phyloP scores from a whole-genome alignment of 257 asterid genomes.

The Oldenlandia corymbosa region DNA sequence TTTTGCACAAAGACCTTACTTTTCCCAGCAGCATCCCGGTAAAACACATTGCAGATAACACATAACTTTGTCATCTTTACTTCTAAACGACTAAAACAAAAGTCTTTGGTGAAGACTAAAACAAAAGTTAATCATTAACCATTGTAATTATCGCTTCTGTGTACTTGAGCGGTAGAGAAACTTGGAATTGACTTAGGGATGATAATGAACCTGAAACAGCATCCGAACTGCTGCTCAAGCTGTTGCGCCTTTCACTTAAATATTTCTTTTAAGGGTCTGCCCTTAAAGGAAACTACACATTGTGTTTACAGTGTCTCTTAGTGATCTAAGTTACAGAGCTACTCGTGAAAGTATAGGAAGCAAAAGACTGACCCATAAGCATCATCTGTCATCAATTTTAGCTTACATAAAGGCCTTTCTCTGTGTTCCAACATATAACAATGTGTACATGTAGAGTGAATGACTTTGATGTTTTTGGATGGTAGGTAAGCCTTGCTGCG shows the following conservation, averaged over 20 bases:
- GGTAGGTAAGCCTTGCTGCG: slow-evolving; percentile 69
- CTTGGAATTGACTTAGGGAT: neutral
- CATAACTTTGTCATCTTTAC: no score
- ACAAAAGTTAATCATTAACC: no score
- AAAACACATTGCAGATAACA: slow-evolving; percentile 9
- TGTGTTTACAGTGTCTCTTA: neutral
- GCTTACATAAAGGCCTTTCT: neutral
- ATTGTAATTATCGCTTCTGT: no score
- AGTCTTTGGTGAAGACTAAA: no score
- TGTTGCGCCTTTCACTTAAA: no score
- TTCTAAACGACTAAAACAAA: neutral
- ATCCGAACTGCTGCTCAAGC: neutral
- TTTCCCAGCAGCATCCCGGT: slow-evolving; percentile 98
- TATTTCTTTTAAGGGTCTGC: neutral
- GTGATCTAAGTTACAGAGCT: no score
- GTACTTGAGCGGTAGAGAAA: neutral
- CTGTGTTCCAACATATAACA: neutral
- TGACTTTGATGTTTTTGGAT: slow-evolving; percentile 14
- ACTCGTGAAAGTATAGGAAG: neutral
- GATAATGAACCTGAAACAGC: neutral
- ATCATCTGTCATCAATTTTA: neutral
- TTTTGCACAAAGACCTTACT: slow-evolving; percentile 90
- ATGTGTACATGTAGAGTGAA: neutral
- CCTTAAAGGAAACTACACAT: neutral
- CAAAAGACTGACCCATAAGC: neutral